Conservation (phyloP, 208 protist species). For the Trypanosoma grayi region DNA sequence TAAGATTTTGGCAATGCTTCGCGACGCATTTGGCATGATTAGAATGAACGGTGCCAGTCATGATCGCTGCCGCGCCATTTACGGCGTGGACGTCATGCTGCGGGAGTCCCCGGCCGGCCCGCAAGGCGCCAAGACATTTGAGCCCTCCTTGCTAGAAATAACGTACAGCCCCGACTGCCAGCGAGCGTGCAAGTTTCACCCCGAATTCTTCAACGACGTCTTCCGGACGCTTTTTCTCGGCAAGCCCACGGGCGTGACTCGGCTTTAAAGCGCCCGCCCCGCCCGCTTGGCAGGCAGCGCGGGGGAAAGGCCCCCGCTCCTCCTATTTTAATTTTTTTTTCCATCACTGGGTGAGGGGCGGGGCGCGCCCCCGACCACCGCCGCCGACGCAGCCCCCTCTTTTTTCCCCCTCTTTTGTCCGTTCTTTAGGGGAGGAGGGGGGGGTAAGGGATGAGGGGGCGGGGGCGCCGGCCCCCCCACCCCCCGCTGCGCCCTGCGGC, state of each 20-base stretch:
- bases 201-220: conserved; percentile 30
- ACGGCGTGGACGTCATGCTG: conserved; percentile 34
- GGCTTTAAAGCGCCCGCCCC: conserved; percentile 26
- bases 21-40: conserved; percentile 16
- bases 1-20: conserved; percentile 30
- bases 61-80: conserved; percentile 28
- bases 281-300: no score
- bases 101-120: background rate
- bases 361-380: no score
- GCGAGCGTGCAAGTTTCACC: conserved; percentile 27
- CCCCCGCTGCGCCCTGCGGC: no score
- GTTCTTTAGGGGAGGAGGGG: background rate
- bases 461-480: no score
- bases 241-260: conserved; percentile 22
- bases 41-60: background rate
- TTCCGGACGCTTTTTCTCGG: conserved; percentile 36
- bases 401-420: no score
- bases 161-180: conserved; percentile 37
- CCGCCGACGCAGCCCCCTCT: no score
- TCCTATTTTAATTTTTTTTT: no score
- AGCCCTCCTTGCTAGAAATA: conserved; percentile 35
- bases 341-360: no score
- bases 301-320: no score
- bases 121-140: conserved; percentile 6
- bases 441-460: no score